phyloP scores from a whole-genome alignment of 306 rosid genomes.

The Acacia confusa region DNA sequence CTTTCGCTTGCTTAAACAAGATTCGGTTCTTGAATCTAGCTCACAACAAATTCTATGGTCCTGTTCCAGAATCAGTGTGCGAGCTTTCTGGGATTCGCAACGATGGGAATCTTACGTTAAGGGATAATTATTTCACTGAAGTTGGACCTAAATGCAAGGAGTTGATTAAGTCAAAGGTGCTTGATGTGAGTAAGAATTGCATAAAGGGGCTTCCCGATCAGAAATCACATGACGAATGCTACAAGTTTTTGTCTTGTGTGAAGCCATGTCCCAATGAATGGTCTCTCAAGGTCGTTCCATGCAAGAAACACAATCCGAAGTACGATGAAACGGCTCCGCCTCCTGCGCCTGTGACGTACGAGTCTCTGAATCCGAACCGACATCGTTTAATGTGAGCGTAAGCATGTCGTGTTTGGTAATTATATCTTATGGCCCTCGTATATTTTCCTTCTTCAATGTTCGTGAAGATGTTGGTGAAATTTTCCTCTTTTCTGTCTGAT shows the following conservation, averaged over 20 bases:
- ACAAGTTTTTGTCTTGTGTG: slow-evolving; percentile 10
- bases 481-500: background rate
- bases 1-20: slow-evolving; percentile 55
- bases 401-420: background rate
- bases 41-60: slow-evolving; percentile 43
- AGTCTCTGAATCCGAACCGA: slow-evolving; percentile 23
- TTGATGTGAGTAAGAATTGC: slow-evolving; percentile 56
- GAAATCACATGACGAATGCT: slow-evolving; percentile 29
- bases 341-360: slow-evolving; percentile 36
- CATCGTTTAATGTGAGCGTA: slow-evolving; percentile 2
- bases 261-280: slow-evolving; percentile 33
- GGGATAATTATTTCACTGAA: slow-evolving; percentile 53
- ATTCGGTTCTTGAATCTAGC: slow-evolving; percentile 42
- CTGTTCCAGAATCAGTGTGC: slow-evolving; percentile 62
- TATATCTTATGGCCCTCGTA: background rate
- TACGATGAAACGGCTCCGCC: background rate
- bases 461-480: background rate
- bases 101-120: slow-evolving; percentile 33
- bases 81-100: slow-evolving; percentile 36
- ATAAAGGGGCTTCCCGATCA: slow-evolving; percentile 51
- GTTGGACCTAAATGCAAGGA: slow-evolving; percentile 61
- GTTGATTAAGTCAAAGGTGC: slow-evolving; percentile 39
- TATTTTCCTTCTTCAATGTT: background rate
- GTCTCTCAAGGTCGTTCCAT: slow-evolving; percentile 39
- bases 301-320: slow-evolving; percentile 12